These are phyloP conservation scores for Pseudohalonectria lignicola DNA, from an alignment of 2,329 filamentous ascomycete species.

Conservation along the genomic window DNA sequence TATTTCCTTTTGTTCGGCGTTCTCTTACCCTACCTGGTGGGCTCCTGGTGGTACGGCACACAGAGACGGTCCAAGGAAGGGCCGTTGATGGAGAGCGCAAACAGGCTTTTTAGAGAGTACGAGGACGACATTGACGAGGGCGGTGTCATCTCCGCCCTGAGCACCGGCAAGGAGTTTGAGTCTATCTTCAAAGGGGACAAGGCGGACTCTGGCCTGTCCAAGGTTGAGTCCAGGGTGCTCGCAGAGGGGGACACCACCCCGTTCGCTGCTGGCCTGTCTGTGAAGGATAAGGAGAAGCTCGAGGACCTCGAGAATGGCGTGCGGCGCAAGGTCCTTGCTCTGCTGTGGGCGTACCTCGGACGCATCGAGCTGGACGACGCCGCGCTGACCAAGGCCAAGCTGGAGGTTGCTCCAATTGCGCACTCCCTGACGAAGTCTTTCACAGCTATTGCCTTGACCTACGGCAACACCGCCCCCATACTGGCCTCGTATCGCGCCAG, in stretches of 20 bases:
- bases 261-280: slow-evolving; percentile 48
- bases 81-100: slow-evolving; percentile 84
- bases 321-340: slow-evolving; percentile 74
- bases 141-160: slow-evolving; percentile 70
- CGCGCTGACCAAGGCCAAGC: slow-evolving; percentile 73
- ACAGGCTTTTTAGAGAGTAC: slow-evolving; percentile 90
- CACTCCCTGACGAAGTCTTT: slow-evolving; percentile 79
- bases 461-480: slow-evolving; percentile 72
- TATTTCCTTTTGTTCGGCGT: slow-evolving; percentile 86
- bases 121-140: slow-evolving; percentile 72
- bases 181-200: slow-evolving; percentile 65
- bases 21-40: slow-evolving; percentile 82
- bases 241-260: slow-evolving; percentile 41
- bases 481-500: slow-evolving; percentile 71
- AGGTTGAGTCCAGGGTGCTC: slow-evolving; percentile 73
- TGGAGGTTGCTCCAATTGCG: slow-evolving; percentile 78
- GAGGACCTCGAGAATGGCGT: slow-evolving; percentile 70
- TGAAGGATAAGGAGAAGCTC: slow-evolving; percentile 66
- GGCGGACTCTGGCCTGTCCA: slow-evolving; percentile 69
- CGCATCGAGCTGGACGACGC: slow-evolving; percentile 75
- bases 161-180: slow-evolving; percentile 77
- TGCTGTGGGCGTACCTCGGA: slow-evolving; percentile 92
- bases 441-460: slow-evolving; percentile 76
- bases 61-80: slow-evolving; percentile 89
- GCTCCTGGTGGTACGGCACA: slow-evolving; percentile 98